Evolutionary conservation across 352 stramenopile genomes (phyloP), one percentile per base, ranked within the genome.

Genomic region (Pythium rhizo-oryzae): DNA sequence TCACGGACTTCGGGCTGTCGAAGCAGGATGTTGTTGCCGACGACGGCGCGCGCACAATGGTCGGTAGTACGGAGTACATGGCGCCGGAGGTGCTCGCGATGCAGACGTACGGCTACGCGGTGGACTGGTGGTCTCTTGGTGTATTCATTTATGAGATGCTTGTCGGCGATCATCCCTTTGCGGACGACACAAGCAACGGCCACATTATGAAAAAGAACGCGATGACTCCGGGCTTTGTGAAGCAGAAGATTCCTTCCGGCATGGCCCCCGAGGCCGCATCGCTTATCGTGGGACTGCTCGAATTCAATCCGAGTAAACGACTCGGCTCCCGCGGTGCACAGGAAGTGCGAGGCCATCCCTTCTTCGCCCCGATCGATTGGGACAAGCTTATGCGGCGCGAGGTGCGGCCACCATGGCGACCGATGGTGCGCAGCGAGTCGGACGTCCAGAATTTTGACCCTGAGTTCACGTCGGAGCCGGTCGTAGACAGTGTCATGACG

Each of bases 1-100:
- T 99, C 57, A 99, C 97, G 16, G 98, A 99, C 81, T 99, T 99
- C 90, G 85, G 87, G 1, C 61, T 93, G 12, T 93, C 87, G 1
- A 91, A 93, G 60, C 76, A 90, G 24, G 89, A 91, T 23, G 84
- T 93, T 12, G 82, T 91, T 21, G 83, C 83, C 8, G 82, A 92
- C 51, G 77, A 84, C 43, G 86, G 85, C 19, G 84, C 84, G 11
- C 80, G 89, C 62, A 91, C 81, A 5, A 64, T 91, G 30, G 80
- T 87, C 62, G 94, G 92, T 11, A 97, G 87, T 39, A 86, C 89
- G 5, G 90, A 98, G 70, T 98, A 98, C 79, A 59, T 97, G 24
- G 91, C 92, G 6, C 91, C 93, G 16, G 93, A 98, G 50, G 77
- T 91, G 15, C 87, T 91, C 57, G 78, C 78, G 47, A 77, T 89